Evolutionary conservation across 306 rosid species (phyloP), one percentile per base, ranked within the genome.

Genomic region (Cucumis hystrix): DNA sequence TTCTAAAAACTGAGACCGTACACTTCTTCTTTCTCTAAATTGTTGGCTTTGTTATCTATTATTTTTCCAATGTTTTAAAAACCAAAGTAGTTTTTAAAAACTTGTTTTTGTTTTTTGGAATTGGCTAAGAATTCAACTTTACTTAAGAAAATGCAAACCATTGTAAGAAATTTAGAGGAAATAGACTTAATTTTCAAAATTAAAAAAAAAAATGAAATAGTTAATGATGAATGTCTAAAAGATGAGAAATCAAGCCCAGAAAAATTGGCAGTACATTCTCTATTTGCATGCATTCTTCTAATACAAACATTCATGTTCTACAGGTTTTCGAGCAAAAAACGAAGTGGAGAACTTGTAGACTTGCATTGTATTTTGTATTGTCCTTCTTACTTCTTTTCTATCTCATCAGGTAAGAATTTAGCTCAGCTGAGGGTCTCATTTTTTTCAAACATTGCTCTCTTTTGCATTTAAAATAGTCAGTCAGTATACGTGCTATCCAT

Each of bases 281-380:
- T 39, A 21, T 45, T 69, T 21, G 55, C 17, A 33, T 74, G 13
- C 80, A 79, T 43, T 62, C 16, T 13, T 61, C 39, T 73, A 71
- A 79, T 25, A 8, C 58, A 14, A 67, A 57, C 64, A 76, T 73
- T 77, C 57, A 82, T 70, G 74, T 77, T 80, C 54, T 83, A 71
- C 83, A 95, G 97, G 98, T 95, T 64, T 95, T 95, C 80, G 95
- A 89, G 87, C 92, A 88, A 89, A 95, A 88, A 83, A 87, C 96
- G 0, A 83, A 88, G 28, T 82, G 91, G 86, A 87, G 81, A 85
- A 89, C 82, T 35, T 95, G 96, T 86, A 79, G 83, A 57, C 96
- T 90, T 76, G 96, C 76, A 65, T 89, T 77, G 8, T 89, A 86
- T 87, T 92, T 95, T 79, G 83, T 85, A 82, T 60, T 80, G 65